These are phyloP conservation scores for Termitomyces sp. DNA, from an alignment of 768 basidiomycete genomes.

Conservation along the genomic window DNA sequence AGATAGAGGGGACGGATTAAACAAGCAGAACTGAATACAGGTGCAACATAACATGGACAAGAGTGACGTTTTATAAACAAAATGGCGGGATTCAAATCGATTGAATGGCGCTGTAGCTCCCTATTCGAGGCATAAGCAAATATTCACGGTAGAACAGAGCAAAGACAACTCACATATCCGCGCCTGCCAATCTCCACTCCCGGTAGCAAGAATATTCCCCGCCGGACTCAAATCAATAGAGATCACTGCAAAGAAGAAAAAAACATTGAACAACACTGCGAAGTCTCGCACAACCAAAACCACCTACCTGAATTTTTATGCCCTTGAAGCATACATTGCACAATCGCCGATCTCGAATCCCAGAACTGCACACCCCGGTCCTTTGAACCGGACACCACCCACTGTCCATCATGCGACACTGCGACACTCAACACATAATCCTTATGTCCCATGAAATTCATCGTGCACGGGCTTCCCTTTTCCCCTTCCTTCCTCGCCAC, in stretches of 20 bases:
- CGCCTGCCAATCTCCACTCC: conserved; percentile 49
- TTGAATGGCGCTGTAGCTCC: conserved; percentile 15
- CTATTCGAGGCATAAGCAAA: conserved; percentile 2
- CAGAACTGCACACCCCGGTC: conserved; percentile 96
- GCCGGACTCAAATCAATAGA: conserved; percentile 44
- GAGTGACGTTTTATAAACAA: neutral
- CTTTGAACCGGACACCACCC: conserved; percentile 93
- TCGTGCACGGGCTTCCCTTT: conserved; percentile 49
- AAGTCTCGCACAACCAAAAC: neutral
- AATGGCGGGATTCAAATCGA: neutral
- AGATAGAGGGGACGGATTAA: neutral
- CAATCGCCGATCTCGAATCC: conserved; percentile 68
- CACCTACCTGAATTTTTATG: conserved; percentile 51
- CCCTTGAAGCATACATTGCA: conserved; percentile 90
- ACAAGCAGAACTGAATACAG: neutral
- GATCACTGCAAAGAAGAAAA: conserved; percentile 28
- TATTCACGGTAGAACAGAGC: neutral
- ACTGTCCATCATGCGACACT: conserved; percentile 86
- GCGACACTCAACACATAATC: conserved; percentile 53
- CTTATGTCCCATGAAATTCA: conserved; percentile 91
- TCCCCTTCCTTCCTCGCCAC: conserved; percentile 48
- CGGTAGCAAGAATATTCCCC: conserved; percentile 42
- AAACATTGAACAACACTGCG: neutral
- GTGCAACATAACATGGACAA: neutral
- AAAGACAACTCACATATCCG: conserved; percentile 40